Evolutionary conservation across 2,329 filamentous ascomycete genomes (phyloP).

Genomic region (Moelleriella libera): DNA sequence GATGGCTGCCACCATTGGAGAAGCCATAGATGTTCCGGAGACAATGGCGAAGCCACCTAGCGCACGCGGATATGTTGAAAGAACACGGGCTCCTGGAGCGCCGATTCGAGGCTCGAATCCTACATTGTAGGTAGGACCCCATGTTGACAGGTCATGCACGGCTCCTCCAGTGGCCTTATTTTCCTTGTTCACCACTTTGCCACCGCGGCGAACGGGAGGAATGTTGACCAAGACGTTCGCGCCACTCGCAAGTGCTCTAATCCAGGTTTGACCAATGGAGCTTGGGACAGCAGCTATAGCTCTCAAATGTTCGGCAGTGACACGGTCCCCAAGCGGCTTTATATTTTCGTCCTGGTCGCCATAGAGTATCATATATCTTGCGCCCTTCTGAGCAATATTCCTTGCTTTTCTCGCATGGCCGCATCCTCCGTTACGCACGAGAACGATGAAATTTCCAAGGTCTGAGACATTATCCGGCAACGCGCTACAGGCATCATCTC

Average conservation of each 20-base stretch:
- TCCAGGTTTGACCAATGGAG: constrained; percentile 15
- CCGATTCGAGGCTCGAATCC: constrained; percentile 24
- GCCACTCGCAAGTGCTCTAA: constrained; percentile 7
- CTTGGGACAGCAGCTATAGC: constrained; percentile 7
- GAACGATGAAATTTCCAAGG: constrained; percentile 1
- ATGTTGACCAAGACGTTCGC: background rate
- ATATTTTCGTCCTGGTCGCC: background rate
- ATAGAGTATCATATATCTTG: constrained; percentile 40
- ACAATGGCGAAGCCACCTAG: constrained; percentile 33
- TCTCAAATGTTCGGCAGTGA: background rate
- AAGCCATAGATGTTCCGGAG: constrained; percentile 47
- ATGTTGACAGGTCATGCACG: constrained; percentile 12
- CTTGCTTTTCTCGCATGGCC: background rate
- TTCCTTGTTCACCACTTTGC: background rate
- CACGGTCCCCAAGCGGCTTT: background rate
- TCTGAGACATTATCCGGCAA: background rate
- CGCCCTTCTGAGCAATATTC: constrained; percentile 25
- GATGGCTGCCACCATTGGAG: constrained; percentile 38
- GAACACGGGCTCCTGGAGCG: constrained; percentile 24
- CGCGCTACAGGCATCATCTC: background rate
- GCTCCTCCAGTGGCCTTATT: constrained; percentile 1
- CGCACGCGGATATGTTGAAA: constrained; percentile 33
- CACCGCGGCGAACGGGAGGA: background rate
- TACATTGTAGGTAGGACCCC: constrained; percentile 27
- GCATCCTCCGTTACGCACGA: constrained; percentile 1